A percentile compares a stretch with the other conserved stretches of the same genome.
Evolutionary conservation across 75 land plant species (phyloP).

Genomic region (Selaginella tamariscina): DNA sequence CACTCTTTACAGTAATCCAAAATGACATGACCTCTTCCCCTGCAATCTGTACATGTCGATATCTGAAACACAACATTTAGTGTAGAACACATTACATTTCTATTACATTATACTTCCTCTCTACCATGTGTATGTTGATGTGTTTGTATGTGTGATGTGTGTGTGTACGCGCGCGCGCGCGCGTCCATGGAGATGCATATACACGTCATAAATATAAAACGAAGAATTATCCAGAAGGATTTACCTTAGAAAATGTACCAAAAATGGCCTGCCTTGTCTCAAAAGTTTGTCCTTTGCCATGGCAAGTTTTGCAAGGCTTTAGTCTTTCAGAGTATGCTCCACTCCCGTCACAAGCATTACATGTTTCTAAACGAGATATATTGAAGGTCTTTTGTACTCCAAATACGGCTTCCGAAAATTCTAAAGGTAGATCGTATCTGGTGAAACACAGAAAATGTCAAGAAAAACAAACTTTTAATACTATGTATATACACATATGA

Average conservation of each 20-base stretch:
- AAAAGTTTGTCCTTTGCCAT: constrained; percentile 95
- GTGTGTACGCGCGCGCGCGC: no score
- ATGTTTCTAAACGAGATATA: constrained; percentile 70
- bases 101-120: no score
- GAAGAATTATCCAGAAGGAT: neutral
- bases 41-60: constrained; percentile 77
- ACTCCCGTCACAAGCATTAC: constrained; percentile 63
- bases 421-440: constrained; percentile 72
- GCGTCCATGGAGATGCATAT: no score
- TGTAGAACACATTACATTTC: no score
- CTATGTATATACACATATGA: no score
- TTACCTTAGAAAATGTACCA: constrained; percentile 89
- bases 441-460: no score
- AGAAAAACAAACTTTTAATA: no score
- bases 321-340: constrained; percentile 64
- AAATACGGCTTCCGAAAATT: constrained; percentile 80
- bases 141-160: no score
- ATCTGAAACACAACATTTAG: constrained; percentile 31
- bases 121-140: neutral
- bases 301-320: constrained; percentile 80
- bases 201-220: neutral
- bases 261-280: constrained; percentile 83
- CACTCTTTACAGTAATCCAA: constrained; percentile 76
- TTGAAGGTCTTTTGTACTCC: constrained; percentile 86
- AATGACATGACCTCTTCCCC: constrained; percentile 79